Evolutionary conservation across 176 grass and related monocot genomes (phyloP).

Genomic region (Aegilops speltoides): DNA sequence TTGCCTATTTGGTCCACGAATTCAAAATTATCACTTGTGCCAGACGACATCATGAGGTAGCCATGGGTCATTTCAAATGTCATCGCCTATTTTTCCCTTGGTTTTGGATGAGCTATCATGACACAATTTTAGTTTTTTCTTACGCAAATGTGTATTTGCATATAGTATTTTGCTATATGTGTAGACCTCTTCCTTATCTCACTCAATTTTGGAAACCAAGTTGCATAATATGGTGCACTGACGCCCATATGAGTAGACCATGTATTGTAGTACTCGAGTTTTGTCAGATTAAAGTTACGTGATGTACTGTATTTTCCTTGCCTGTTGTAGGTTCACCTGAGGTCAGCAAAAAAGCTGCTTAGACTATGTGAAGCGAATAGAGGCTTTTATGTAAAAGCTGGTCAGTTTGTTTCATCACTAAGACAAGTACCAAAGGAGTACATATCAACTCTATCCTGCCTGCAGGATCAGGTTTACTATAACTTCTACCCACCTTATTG

Average conservation of each 20-base stretch:
- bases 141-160: not conserved
- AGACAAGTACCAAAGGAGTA: slow-evolving; percentile 93
- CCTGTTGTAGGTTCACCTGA: slow-evolving; percentile 64
- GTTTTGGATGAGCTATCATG: not conserved
- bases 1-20: not conserved
- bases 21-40: not conserved
- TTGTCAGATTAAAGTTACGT: not conserved
- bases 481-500: not conserved
- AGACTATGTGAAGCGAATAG: slow-evolving; percentile 77
- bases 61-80: not conserved
- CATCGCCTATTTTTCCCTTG: not conserved
- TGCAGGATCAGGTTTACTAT: slow-evolving; percentile 83
- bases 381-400: slow-evolving; percentile 98
- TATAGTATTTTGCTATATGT: not conserved
- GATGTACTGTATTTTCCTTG: not conserved
- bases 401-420: slow-evolving; percentile 87
- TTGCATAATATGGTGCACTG: not conserved
- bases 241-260: not conserved
- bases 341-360: slow-evolving; percentile 77
- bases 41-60: not conserved
- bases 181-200: not conserved
- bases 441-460: slow-evolving; percentile 72
- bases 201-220: slow-evolving; percentile 5
- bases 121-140: slow-evolving; percentile 2
- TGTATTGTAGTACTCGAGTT: not conserved